Evolutionary conservation across 345 rosid genomes (phyloP).

Genomic region (Bruguiera parviflora): DNA sequence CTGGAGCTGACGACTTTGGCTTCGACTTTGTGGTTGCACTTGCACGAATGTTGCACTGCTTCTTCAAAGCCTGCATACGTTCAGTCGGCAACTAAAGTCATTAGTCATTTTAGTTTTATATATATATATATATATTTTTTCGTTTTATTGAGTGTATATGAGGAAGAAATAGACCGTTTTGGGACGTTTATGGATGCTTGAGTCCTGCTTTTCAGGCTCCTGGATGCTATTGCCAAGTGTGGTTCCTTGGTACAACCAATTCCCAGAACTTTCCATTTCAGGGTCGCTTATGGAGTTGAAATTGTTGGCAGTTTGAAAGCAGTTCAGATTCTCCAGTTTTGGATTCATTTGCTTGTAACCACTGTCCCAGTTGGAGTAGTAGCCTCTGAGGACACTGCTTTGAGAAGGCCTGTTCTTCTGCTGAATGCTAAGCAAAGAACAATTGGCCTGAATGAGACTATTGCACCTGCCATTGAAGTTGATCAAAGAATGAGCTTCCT

Average conservation of each 20-base stretch:
- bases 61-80: conserved; percentile 48
- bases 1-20: conserved; percentile 41
- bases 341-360: conserved; percentile 36
- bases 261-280: conserved; percentile 32
- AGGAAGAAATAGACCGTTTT: conserved; percentile 30
- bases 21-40: conserved; percentile 40
- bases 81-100: conserved; percentile 37
- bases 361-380: conserved; percentile 39
- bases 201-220: conserved; percentile 40
- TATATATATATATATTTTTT: not conserved
- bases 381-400: conserved; percentile 14
- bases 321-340: conserved; percentile 32
- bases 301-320: conserved; percentile 39
- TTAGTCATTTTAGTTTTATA: not conserved
- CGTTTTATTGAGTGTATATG: not conserved
- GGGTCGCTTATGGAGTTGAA: conserved; percentile 20
- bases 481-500: conserved; percentile 58
- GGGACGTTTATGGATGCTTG: conserved; percentile 53
- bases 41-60: conserved; percentile 30
- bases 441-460: conserved; percentile 27
- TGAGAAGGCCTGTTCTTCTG: conserved; percentile 27
- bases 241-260: conserved; percentile 58
- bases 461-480: conserved; percentile 44
- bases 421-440: conserved; percentile 70
- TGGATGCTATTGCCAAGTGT: conserved; percentile 37